Percentiles rank a stretch among this genome's conserved stretches.
These are phyloP conservation scores for Durusdinium trenchii DNA, from an alignment of 73 alveolate species.

Conservation along the genomic window DNA sequence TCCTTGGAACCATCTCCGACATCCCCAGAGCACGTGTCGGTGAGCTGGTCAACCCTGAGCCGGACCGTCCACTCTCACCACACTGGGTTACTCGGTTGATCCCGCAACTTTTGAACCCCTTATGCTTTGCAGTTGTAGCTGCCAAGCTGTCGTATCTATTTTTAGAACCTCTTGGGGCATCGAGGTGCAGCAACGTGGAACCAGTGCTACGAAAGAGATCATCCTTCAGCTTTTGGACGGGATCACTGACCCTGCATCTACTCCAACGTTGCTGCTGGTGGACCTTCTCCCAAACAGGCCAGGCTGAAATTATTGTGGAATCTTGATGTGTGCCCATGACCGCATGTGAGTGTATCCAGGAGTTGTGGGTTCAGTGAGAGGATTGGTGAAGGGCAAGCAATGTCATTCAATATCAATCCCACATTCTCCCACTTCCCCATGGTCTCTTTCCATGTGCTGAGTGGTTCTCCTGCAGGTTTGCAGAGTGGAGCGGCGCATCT, in stretches of 20 bases:
- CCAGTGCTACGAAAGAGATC: neutral
- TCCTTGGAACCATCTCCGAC: neutral
- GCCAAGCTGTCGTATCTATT: too few species aligned
- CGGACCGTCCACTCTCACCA: constrained; percentile 1
- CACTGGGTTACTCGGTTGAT: neutral
- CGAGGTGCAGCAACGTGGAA: constrained; percentile 23
- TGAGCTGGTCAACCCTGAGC: neutral
- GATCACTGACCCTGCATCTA: neutral
- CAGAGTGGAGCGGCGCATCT: neutral
- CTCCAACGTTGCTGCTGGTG: neutral
- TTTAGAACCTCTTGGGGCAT: neutral
- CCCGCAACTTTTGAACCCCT: neutral
- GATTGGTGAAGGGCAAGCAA: neutral
- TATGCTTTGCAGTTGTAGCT: neutral
- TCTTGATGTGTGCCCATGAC: neutral
- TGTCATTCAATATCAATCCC: neutral
- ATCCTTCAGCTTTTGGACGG: neutral
- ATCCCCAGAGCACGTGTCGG: neutral
- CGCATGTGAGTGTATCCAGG: neutral
- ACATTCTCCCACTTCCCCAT: too few species aligned
- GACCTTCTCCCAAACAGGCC: neutral
- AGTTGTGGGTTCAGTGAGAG: neutral
- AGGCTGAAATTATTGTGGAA: neutral
- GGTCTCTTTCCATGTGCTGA: neutral
- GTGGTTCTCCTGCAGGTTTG: neutral